phyloP scores from a whole-genome alignment of 2,329 filamentous ascomycete species.

The Biscogniauxia sp. region DNA sequence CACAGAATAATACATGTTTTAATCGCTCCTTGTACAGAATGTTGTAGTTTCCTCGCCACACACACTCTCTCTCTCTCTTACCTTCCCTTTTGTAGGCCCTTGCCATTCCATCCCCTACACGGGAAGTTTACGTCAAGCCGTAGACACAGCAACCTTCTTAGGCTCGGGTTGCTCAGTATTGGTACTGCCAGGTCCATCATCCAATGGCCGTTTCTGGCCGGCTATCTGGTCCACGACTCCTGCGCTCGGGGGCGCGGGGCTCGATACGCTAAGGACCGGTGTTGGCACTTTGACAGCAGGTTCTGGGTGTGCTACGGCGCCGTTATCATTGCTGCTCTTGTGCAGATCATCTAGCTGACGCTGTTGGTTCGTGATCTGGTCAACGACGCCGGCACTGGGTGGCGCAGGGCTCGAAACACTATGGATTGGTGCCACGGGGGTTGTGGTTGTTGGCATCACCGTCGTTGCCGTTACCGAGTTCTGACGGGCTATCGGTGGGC shows the following conservation, averaged over 20 bases:
- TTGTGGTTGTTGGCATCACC: slow-evolving; percentile 4
- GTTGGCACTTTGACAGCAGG: slow-evolving; percentile 10
- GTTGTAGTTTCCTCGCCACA: too few relatives aligned
- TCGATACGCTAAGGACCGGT: slow-evolving; percentile 24
- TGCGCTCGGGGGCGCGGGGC: slow-evolving; percentile 29
- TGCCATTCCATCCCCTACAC: too few relatives aligned
- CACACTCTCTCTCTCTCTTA: too few relatives aligned
- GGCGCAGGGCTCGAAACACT: slow-evolving; percentile 23
- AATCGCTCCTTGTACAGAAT: too few relatives aligned
- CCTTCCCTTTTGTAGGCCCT: too few relatives aligned
- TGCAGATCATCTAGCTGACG: slow-evolving; percentile 16
- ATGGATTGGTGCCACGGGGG: slow-evolving; percentile 7
- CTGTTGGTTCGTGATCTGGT: slow-evolving; percentile 28
- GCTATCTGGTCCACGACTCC: slow-evolving; percentile 29
- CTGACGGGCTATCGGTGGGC: slow-evolving; percentile 20
- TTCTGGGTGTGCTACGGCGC: neutral
- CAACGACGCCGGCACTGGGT: slow-evolving; percentile 28
- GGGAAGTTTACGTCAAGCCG: neutral
- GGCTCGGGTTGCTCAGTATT: slow-evolving; percentile 12
- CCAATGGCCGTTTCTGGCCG: slow-evolving; percentile 25
- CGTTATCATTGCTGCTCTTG: slow-evolving; percentile 4
- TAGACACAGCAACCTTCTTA: slow-evolving; percentile 9
- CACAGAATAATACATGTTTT: too few relatives aligned
- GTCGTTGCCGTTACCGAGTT: slow-evolving; percentile 13
- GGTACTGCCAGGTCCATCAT: slow-evolving; percentile 10